phyloP scores from a whole-genome alignment of 768 basidiomycete species.

The Boletus vermiculosoides region DNA sequence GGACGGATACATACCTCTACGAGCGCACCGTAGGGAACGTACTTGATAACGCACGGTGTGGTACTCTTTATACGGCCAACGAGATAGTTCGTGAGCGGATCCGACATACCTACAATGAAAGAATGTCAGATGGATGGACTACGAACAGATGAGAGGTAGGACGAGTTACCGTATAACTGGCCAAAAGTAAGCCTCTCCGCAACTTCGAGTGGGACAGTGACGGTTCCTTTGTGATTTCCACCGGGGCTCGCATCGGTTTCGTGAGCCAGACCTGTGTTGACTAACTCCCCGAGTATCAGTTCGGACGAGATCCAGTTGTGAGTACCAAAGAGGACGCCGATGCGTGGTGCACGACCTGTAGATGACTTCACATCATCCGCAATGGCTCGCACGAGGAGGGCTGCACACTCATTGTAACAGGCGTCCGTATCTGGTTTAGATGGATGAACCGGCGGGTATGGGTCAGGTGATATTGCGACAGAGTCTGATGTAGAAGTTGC shows the following conservation, averaged over 20 bases:
- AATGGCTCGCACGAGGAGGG: constrained; percentile 54
- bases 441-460: constrained; percentile 64
- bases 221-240: constrained; percentile 25
- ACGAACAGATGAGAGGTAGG: not conserved
- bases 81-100: constrained; percentile 72
- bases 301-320: constrained; percentile 76
- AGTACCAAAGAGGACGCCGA: constrained; percentile 82
- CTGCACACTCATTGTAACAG: constrained; percentile 65
- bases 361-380: constrained; percentile 45
- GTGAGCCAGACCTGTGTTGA: constrained; percentile 47
- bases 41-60: constrained; percentile 81
- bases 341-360: constrained; percentile 9
- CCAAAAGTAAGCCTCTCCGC: constrained; percentile 69
- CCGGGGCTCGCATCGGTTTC: constrained; percentile 13
- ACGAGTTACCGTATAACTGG: constrained; percentile 76
- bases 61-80: constrained; percentile 49
- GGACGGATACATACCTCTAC: constrained; percentile 46
- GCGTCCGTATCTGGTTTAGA: constrained; percentile 71
- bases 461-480: constrained; percentile 56
- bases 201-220: constrained; percentile 51
- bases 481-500: constrained; percentile 13
- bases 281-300: constrained; percentile 59
- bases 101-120: constrained; percentile 69
- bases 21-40: constrained; percentile 74
- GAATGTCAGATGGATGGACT: not conserved